Percentiles rank a stretch among this genome's conserved stretches.
Evolutionary conservation across 2,329 filamentous ascomycete species (phyloP).

Genomic region (Neurospora sp.): DNA sequence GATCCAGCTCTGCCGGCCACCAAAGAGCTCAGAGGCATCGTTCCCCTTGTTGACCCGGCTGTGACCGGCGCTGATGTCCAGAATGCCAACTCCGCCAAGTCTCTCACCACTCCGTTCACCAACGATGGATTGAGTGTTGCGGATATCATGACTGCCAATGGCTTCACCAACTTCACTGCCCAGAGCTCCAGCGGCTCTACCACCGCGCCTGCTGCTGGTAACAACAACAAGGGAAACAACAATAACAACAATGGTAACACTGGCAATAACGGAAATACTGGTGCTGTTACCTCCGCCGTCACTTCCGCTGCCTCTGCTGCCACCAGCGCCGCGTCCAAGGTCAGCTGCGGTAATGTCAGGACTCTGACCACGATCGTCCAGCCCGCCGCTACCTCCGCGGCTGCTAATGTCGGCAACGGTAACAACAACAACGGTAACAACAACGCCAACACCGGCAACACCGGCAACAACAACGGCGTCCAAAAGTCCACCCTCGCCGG

Average conservation of each 20-base stretch:
- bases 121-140: conserved; percentile 56
- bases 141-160: conserved; percentile 49
- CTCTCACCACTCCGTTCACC: conserved; percentile 42
- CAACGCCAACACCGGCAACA: conserved; percentile 7
- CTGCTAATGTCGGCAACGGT: conserved; percentile 6
- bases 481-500: conserved; percentile 24
- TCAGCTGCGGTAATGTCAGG: conserved; percentile 18
- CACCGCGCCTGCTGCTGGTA: background rate
- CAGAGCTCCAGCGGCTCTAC: conserved; percentile 6
- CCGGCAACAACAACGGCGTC: conserved; percentile 15
- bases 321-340: conserved; percentile 21
- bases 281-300: conserved; percentile 2
- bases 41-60: conserved; percentile 56
- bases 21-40: conserved; percentile 51
- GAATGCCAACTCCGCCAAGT: conserved; percentile 49
- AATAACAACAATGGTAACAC: background rate
- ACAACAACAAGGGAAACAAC: background rate
- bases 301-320: background rate
- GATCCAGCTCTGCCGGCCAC: conserved; percentile 53
- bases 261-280: background rate
- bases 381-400: conserved; percentile 17
- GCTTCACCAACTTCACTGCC: conserved; percentile 51
- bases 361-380: conserved; percentile 16
- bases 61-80: conserved; percentile 46
- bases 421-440: conserved; percentile 8